Percentiles rank a stretch among this genome's conserved stretches.
phyloP scores from a whole-genome alignment of 495 filamentous ascomycete genomes.

The Usnea hakonensis region DNA sequence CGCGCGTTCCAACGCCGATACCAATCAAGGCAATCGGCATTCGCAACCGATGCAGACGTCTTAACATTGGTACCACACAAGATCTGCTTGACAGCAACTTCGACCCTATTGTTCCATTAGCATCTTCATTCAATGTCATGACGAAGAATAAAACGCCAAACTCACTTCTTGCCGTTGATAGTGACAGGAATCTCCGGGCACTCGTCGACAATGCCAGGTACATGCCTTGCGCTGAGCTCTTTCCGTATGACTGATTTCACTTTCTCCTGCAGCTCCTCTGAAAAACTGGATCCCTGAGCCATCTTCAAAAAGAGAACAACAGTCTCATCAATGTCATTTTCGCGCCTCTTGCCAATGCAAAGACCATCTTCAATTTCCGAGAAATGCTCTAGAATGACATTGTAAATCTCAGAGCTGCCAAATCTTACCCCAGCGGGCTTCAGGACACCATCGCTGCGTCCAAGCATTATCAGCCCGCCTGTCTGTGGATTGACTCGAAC shows the following conservation, averaged over 20 bases:
- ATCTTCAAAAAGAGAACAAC: slow-evolving; percentile 83
- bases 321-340: slow-evolving; percentile 69
- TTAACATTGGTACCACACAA: slow-evolving; percentile 79
- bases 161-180: slow-evolving; percentile 81
- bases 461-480: slow-evolving; percentile 76
- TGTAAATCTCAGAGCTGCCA: slow-evolving; percentile 87
- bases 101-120: slow-evolving; percentile 47
- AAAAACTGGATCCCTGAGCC: slow-evolving; percentile 44
- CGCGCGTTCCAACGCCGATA: slow-evolving; percentile 63
- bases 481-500: slow-evolving; percentile 66
- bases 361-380: slow-evolving; percentile 71
- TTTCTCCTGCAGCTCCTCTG: slow-evolving; percentile 42
- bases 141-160: not conserved
- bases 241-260: slow-evolving; percentile 59
- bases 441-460: slow-evolving; percentile 81
- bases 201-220: slow-evolving; percentile 72
- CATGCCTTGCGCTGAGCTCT: slow-evolving; percentile 78
- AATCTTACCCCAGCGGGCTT: slow-evolving; percentile 86
- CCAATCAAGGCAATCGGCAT: slow-evolving; percentile 76
- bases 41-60: slow-evolving; percentile 79
- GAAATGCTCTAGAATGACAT: slow-evolving; percentile 75
- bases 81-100: slow-evolving; percentile 90
- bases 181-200: slow-evolving; percentile 80
- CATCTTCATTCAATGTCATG: not conserved
- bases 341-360: slow-evolving; percentile 70